Evolutionary conservation across 2,329 filamentous ascomycete species (phyloP).

Genomic region (Fusarium xyrophilum): DNA sequence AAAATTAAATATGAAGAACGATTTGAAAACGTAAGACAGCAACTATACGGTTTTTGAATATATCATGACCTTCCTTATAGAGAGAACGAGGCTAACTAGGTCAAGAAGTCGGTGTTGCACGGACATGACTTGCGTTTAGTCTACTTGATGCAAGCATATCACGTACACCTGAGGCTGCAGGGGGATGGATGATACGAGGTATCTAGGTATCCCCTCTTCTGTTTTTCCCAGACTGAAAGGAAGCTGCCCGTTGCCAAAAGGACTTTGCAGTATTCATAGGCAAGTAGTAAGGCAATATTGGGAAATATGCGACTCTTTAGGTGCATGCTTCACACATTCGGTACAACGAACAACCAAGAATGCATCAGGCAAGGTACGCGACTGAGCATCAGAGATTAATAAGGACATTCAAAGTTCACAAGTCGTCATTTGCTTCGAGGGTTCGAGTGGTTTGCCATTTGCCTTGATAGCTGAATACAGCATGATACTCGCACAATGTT

Average conservation of each 20-base stretch:
- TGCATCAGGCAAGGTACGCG: background rate
- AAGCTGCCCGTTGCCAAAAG: background rate
- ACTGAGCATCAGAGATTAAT: too few relatives aligned
- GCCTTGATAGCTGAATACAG: background rate
- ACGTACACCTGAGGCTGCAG: background rate
- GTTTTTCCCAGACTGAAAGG: background rate
- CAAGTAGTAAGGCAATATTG: background rate
- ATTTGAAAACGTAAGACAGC: too few relatives aligned
- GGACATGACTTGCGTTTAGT: background rate
- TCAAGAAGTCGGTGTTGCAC: background rate
- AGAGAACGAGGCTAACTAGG: background rate
- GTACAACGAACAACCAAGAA: background rate
- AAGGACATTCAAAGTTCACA: too few relatives aligned
- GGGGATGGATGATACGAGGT: background rate
- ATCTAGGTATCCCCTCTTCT: background rate
- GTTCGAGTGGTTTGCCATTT: background rate
- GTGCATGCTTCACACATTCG: background rate
- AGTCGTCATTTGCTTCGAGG: background rate
- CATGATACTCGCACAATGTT: constrained; percentile 15
- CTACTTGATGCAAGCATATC: background rate
- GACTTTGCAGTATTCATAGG: background rate
- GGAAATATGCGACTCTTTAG: background rate
- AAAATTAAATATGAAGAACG: background rate
- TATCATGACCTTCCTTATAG: background rate
- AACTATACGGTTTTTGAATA: background rate